A percentile compares a stretch with the other conserved stretches of the same genome.
phyloP scores from a whole-genome alignment of 345 rosid species.

The Acer saccharum region DNA sequence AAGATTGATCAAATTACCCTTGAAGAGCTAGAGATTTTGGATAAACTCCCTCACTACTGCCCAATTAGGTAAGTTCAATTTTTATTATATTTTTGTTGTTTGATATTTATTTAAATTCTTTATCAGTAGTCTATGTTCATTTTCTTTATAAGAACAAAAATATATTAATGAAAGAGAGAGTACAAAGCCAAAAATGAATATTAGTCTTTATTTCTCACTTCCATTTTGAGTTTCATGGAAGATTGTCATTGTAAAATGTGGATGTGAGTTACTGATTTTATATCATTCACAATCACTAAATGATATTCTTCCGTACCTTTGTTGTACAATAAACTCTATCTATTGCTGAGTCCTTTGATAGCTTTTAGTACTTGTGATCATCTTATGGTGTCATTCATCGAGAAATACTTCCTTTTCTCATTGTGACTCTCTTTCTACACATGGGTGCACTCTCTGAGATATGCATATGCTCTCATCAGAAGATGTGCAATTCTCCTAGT shows the following conservation, averaged over 20 bases:
- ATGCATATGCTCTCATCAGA: background rate
- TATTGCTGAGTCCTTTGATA: background rate
- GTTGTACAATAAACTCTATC: background rate
- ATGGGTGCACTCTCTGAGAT: background rate
- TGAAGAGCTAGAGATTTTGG: conserved; percentile 95
- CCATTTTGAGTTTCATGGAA: background rate
- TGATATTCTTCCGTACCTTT: background rate
- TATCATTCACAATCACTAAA: background rate
- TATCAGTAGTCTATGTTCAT: background rate
- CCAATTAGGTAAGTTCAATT: conserved; percentile 71
- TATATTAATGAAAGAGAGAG: background rate
- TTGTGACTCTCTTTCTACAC: background rate
- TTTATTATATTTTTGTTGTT: background rate
- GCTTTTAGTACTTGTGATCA: background rate
- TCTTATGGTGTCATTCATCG: background rate
- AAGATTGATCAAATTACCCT: conserved; percentile 96
- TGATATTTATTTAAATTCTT: background rate
- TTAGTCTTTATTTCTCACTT: background rate
- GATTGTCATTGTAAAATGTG: background rate
- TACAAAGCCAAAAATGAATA: background rate
- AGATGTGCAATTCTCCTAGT: background rate
- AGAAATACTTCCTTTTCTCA: background rate
- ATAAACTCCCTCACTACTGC: conserved; percentile 97
- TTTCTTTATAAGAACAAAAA: background rate
- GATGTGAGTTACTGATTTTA: background rate